Evolutionary conservation across 306 rosid genomes (phyloP).

Genomic region (Cajanus cajan): DNA sequence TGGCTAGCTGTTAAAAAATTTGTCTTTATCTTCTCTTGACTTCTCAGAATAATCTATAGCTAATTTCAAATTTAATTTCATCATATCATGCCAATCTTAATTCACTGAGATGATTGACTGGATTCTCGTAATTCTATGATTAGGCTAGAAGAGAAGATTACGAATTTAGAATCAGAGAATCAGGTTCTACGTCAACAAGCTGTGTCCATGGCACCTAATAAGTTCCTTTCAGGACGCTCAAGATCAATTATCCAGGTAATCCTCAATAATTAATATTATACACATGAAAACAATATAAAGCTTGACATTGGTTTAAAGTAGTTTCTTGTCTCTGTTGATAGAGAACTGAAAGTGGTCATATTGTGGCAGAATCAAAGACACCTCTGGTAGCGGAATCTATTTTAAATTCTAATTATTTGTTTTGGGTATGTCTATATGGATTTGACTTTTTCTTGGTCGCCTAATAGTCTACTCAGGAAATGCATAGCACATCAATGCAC

Average conservation of each 20-base stretch:
- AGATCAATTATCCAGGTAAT: constrained; percentile 80
- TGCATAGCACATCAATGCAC: constrained; percentile 58
- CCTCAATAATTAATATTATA: background rate
- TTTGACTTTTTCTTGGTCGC: constrained; percentile 37
- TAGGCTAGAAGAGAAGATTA: constrained; percentile 79
- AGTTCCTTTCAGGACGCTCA: constrained; percentile 73
- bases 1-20: background rate
- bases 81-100: constrained; percentile 12
- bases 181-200: constrained; percentile 83
- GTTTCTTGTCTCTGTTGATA: constrained; percentile 43
- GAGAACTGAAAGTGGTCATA: constrained; percentile 77
- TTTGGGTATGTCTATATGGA: constrained; percentile 15
- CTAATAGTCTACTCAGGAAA: constrained; percentile 50
- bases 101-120: constrained; percentile 27
- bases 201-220: constrained; percentile 76
- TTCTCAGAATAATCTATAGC: background rate
- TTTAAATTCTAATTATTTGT: constrained; percentile 24
- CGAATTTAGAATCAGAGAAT: constrained; percentile 76
- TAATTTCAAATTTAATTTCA: constrained; percentile 14
- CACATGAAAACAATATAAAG: constrained; percentile 18
- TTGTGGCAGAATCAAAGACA: constrained; percentile 54
- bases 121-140: constrained; percentile 36
- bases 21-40: constrained; percentile 10
- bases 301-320: constrained; percentile 16
- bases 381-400: constrained; percentile 50